Evolutionary conservation across 352 stramenopile genomes (phyloP).

Genomic region (Phytopythium ostracodes): DNA sequence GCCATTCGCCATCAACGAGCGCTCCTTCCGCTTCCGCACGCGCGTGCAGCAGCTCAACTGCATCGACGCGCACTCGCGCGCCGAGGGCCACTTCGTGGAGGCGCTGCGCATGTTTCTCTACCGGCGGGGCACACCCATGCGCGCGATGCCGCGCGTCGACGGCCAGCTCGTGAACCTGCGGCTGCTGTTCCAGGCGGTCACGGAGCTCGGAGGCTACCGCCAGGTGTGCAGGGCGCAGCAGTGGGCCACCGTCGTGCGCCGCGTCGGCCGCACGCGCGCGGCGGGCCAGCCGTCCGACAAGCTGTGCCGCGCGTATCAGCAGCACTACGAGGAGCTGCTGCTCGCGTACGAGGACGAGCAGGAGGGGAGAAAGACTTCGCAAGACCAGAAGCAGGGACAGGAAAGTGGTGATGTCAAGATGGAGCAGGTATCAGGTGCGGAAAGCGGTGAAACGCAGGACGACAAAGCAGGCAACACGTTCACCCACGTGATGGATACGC

Average conservation of each 20-base stretch:
- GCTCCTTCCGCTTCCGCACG: conserved; percentile 90
- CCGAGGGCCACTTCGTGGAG: conserved; percentile 81
- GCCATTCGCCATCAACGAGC: conserved; percentile 84
- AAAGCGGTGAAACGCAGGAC: conserved; percentile 1
- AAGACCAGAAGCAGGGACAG: background rate
- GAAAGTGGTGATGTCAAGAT: background rate
- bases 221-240: conserved; percentile 26
- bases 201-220: conserved; percentile 45
- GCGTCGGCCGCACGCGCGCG: conserved; percentile 51
- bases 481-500: background rate
- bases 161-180: conserved; percentile 71
- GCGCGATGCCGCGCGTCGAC: conserved; percentile 64
- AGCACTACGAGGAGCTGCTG: conserved; percentile 48
- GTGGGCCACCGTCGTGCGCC: conserved; percentile 60
- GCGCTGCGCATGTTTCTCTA: conserved; percentile 81
- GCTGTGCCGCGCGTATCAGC: conserved; percentile 47
- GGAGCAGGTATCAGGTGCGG: background rate
- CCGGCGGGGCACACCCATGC: conserved; percentile 68
- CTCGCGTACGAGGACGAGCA: conserved; percentile 55
- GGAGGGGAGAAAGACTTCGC: background rate
- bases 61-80: conserved; percentile 75
- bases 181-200: conserved; percentile 63
- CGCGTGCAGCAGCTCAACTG: conserved; percentile 95
- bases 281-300: conserved; percentile 36
- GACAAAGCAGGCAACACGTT: background rate